Percentiles rank a stretch among this genome's conserved stretches.
Conservation (phyloP, 306 rosid species). For the Acmispon strigosus region DNA sequence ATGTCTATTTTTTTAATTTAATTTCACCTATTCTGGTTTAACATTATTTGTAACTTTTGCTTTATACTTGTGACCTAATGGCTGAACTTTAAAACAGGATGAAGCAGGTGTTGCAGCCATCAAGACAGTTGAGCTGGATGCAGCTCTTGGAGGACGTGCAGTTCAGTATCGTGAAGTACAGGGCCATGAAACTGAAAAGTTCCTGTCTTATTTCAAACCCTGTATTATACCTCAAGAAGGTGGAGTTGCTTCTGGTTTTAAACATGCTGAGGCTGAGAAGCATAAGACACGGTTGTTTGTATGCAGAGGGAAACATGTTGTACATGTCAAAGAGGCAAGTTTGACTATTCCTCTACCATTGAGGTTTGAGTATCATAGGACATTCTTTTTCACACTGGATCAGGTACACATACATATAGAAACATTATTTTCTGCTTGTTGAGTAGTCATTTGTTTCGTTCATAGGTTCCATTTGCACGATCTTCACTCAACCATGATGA, state of each 20-base stretch:
- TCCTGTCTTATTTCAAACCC: slow-evolving; percentile 86
- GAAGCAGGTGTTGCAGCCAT: slow-evolving; percentile 96
- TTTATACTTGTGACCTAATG: too few relatives aligned
- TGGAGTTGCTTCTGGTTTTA: slow-evolving; percentile 88
- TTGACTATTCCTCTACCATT: slow-evolving; percentile 18
- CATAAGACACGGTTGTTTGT: slow-evolving; percentile 66
- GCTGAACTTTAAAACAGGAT: slow-evolving; percentile 47
- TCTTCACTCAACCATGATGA: slow-evolving; percentile 92
- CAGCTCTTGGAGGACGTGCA: slow-evolving; percentile 98
- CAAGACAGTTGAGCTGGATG: slow-evolving; percentile 95
- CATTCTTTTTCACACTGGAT: background rate
- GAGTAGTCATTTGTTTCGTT: slow-evolving; percentile 26
- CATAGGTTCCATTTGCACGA: slow-evolving; percentile 83
- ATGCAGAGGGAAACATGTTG: slow-evolving; percentile 93
- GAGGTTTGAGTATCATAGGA: slow-evolving; percentile 13
- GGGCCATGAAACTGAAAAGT: slow-evolving; percentile 91
- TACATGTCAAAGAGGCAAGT: slow-evolving; percentile 95
- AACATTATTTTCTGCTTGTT: slow-evolving; percentile 20
- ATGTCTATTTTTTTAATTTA: background rate
- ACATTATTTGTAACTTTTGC: background rate
- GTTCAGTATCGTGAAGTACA: slow-evolving; percentile 97
- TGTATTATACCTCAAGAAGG: slow-evolving; percentile 98
- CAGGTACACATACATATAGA: background rate
- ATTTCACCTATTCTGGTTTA: background rate
- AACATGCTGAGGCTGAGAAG: slow-evolving; percentile 85